Conservation (phyloP, 148 eudicot genomes). For the Amaranthus palmeri region DNA sequence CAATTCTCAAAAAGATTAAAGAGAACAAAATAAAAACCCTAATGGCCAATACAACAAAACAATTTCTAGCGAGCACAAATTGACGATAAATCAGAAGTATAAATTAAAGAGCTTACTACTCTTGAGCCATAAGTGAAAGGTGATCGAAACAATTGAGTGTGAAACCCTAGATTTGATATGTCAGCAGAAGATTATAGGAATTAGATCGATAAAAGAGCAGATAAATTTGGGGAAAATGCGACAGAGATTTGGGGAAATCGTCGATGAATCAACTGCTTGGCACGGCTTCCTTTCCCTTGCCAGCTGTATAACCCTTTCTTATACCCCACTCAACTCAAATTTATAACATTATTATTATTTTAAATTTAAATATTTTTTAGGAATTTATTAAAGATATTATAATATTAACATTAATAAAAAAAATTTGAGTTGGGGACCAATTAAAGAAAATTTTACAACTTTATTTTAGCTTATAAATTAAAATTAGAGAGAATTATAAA, state of each 20-base stretch:
- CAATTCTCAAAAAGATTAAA: neutral
- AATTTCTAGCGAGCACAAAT: neutral
- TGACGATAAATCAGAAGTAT: neutral
- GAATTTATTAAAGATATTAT: too few species aligned
- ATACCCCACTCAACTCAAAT: neutral
- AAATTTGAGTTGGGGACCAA: too few species aligned
- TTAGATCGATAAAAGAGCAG: neutral
- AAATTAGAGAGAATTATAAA: too few species aligned
- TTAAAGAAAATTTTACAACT: too few species aligned
- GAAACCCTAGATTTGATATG: conserved; percentile 32
- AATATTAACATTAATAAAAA: too few species aligned
- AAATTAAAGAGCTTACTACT: conserved; percentile 26
- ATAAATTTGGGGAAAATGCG: neutral
- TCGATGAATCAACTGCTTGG: conserved; percentile 5
- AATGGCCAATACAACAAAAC: neutral
- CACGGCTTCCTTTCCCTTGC: conserved; percentile 18
- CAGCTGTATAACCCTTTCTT: neutral
- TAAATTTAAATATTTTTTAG: too few species aligned
- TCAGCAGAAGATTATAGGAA: neutral
- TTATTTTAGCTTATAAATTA: too few species aligned
- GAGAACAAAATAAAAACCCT: neutral
- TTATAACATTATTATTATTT: too few species aligned
- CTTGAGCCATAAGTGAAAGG: conserved; percentile 29
- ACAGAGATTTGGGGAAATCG: neutral
- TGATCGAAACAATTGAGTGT: neutral